phyloP scores from a whole-genome alignment of 2,329 filamentous ascomycete genomes.

The Fusarium sp. region DNA sequence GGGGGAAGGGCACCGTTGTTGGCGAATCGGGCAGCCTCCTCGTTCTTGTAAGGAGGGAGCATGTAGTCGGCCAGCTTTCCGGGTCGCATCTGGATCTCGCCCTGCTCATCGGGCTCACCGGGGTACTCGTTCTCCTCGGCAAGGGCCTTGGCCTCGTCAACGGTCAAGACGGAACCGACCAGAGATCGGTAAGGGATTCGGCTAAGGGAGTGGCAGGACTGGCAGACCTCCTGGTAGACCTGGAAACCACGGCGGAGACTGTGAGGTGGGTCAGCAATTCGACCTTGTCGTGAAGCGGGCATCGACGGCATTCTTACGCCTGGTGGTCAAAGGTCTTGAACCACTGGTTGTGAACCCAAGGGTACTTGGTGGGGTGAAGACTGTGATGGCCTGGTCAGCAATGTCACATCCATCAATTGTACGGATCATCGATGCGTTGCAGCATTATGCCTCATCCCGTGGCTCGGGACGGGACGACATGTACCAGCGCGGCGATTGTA shows the following conservation, averaged over 20 bases:
- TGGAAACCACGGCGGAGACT: conserved; percentile 99
- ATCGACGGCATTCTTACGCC: conserved; percentile 73
- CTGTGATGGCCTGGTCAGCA: conserved; percentile 62
- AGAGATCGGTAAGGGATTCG: conserved; percentile 94
- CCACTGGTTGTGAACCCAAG: conserved; percentile 94
- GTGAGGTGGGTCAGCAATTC: conserved; percentile 34
- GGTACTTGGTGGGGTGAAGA: conserved; percentile 91
- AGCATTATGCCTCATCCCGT: conserved; percentile 51
- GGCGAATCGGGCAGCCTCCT: conserved; percentile 96
- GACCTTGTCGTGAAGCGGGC: conserved; percentile 8
- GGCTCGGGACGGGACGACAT: conserved; percentile 5
- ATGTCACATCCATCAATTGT: conserved; percentile 29
- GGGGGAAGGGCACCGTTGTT: conserved; percentile 98
- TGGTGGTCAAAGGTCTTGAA: conserved; percentile 97
- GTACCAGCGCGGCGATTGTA: conserved; percentile 17
- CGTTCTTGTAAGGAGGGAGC: conserved; percentile 96
- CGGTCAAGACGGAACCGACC: conserved; percentile 92
- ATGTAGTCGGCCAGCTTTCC: conserved; percentile 99
- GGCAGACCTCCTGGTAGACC: conserved; percentile 98
- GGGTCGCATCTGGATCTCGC: conserved; percentile 97
- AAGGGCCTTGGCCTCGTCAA: conserved; percentile 96
- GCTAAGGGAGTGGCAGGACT: conserved; percentile 95
- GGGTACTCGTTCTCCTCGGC: conserved; percentile 99
- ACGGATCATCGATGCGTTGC: conserved; percentile 25
- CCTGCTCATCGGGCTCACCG: conserved; percentile 96